phyloP scores from a whole-genome alignment of 2,329 filamentous ascomycete species.

The Trichoderma koningiopsis region DNA sequence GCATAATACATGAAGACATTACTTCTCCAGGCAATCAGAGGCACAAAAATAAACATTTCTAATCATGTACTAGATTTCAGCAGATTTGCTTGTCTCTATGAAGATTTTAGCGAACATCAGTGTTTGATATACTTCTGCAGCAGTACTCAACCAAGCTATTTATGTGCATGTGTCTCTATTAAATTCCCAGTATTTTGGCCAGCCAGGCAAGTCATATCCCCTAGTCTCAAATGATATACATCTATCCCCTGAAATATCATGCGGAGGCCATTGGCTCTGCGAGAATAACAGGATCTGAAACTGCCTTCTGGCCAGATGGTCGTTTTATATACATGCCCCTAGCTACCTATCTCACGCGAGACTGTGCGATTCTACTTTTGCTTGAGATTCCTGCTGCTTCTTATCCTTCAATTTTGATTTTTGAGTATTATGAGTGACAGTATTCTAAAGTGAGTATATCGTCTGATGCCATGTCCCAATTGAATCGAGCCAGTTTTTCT shows the following conservation, averaged over 20 bases:
- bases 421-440: too few species aligned
- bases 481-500: too few species aligned
- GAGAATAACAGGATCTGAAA: background rate
- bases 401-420: too few species aligned
- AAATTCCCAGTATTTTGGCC: background rate
- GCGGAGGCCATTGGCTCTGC: background rate
- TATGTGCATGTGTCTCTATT: background rate
- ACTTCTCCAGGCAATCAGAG: background rate
- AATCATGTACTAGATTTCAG: too few species aligned
- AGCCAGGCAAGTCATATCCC: background rate
- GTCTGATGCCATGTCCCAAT: too few species aligned
- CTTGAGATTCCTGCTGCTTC: background rate
- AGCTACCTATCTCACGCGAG: too few species aligned
- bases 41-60: background rate
- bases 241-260: background rate
- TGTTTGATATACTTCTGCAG: background rate
- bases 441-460: too few species aligned
- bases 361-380: too few species aligned
- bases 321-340: too few species aligned
- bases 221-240: background rate
- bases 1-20: background rate
- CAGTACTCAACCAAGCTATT: background rate
- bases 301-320: background rate
- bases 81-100: too few species aligned
- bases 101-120: too few species aligned